Evolutionary conservation across 371 early-diverging fungal species (phyloP).

Genomic region (Syncephalastrum monosporum): DNA sequence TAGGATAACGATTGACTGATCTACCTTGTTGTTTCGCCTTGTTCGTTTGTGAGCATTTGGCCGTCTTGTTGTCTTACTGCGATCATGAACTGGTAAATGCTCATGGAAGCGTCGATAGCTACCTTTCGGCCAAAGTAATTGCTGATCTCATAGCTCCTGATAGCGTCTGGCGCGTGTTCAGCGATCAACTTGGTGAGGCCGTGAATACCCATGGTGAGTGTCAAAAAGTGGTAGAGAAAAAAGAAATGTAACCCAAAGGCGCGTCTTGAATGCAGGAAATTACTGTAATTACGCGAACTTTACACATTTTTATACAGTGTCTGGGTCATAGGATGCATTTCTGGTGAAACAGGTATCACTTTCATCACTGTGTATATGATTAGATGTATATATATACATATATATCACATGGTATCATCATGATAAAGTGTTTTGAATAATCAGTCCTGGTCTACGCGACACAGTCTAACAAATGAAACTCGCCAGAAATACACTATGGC

Average conservation of each 20-base stretch:
- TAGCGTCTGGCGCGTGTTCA: conserved; percentile 88
- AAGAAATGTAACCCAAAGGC: neutral
- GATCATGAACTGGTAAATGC: conserved; percentile 99
- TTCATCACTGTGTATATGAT: no score
- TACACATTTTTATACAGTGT: no score
- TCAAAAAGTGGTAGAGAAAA: conserved; percentile 2
- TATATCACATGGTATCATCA: no score
- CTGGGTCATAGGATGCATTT: no score
- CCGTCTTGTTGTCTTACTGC: conserved; percentile 96
- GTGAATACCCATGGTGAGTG: conserved; percentile 82
- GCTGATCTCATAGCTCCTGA: conserved; percentile 82
- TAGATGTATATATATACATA: no score
- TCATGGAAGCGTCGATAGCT: conserved; percentile 98
- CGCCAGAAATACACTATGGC: no score
- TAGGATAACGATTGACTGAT: neutral
- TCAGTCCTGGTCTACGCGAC: no score
- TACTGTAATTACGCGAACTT: no score
- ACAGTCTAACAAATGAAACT: no score
- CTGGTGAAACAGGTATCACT: no score
- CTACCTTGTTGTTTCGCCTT: conserved; percentile 93
- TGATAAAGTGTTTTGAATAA: no score
- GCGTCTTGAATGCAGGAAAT: no score
- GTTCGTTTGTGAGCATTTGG: conserved; percentile 81
- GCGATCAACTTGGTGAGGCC: conserved; percentile 94
- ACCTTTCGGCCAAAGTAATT: conserved; percentile 96